These are phyloP conservation scores for Xylaria digitata DNA, from an alignment of 2,329 filamentous ascomycete genomes.

Conservation along the genomic window DNA sequence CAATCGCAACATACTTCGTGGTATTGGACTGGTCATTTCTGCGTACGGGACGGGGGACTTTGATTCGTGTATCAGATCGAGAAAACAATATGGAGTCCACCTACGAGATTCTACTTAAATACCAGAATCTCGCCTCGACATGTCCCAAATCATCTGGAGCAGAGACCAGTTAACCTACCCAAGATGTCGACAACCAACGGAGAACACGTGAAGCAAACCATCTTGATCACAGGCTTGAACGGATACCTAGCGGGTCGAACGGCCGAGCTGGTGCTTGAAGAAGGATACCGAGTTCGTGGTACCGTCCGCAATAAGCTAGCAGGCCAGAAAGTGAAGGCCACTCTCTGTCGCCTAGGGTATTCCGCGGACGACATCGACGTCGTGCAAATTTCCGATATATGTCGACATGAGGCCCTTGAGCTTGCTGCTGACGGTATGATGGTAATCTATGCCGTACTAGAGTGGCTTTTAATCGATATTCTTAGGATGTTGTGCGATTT, in stretches of 20 bases:
- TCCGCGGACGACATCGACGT: conserved; percentile 41
- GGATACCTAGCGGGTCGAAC: conserved; percentile 48
- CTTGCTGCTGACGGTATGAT: conserved; percentile 43
- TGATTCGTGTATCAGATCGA: background rate
- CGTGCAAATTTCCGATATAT: conserved; percentile 44
- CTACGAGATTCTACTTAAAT: conserved; percentile 19
- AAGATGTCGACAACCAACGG: conserved; percentile 21
- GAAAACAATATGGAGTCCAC: conserved; percentile 22
- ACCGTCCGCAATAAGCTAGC: conserved; percentile 45
- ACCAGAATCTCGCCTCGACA: conserved; percentile 13
- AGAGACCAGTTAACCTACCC: background rate
- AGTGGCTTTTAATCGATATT: conserved; percentile 5
- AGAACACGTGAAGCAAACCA: conserved; percentile 24
- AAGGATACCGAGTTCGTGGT: conserved; percentile 47
- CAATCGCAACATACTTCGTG: conserved; percentile 1
- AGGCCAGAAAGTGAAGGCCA: conserved; percentile 44
- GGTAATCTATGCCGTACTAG: background rate
- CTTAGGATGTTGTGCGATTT: conserved; percentile 45
- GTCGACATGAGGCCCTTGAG: conserved; percentile 41
- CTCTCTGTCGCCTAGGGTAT: conserved; percentile 42
- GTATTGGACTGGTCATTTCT: background rate
- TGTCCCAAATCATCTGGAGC: background rate
- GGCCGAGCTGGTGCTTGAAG: conserved; percentile 42
- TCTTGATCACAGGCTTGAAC: conserved; percentile 49
- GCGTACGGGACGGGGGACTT: background rate